Evolutionary conservation across 2,329 filamentous ascomycete genomes (phyloP), one percentile per base, ranked within the genome.

Genomic region (Akanthomyces dipterigenus): DNA sequence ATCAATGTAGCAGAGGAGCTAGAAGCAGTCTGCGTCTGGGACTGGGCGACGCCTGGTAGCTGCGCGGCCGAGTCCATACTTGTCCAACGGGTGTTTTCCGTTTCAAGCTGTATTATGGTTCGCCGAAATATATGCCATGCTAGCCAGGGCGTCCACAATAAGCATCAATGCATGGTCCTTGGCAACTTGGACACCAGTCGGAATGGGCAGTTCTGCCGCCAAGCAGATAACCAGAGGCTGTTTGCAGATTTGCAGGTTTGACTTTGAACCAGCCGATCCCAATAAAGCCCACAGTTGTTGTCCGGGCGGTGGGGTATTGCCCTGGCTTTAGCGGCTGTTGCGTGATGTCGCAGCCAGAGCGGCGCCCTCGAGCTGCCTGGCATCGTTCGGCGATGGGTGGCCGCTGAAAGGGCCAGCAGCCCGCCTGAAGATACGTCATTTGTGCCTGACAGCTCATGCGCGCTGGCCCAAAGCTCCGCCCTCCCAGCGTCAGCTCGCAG

Each of bases 371-470:
- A 31, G 36, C 12, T 16, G 36, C 36, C 31, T n/a, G n/a, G n/a
- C 31, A 31, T 9, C 9, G 31, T 31, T 9, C 31, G 9, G 31
- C 31, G 31, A 31, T 31, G n/a, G n/a, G 36, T 16, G 36, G 12
- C 36, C 36, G 12, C 36, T 38, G 14, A 4, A 16, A 38, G 36
- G 36, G 40, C 18, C 18, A 7, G 18, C 40, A 43, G 22, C 45
- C 45, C 45, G 45, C 45, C 45, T 28, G 22, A 31, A 28, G 28
- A 31, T 58, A 58, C 55, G 59, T 61, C 59, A 61, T 61, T 61
- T 49, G 43, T 36, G 49, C 58, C 58, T 61, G 50, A 55, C 36
- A 50, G 26, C 20, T 18, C 26, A 50, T 45, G 34, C 24, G 34
- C 24, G 34, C 36, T 59, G 56, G 56, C 56, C 45, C 36, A 59